phyloP scores from a whole-genome alignment of 2,329 filamentous ascomycete genomes.

The Penicillium concentricum region DNA sequence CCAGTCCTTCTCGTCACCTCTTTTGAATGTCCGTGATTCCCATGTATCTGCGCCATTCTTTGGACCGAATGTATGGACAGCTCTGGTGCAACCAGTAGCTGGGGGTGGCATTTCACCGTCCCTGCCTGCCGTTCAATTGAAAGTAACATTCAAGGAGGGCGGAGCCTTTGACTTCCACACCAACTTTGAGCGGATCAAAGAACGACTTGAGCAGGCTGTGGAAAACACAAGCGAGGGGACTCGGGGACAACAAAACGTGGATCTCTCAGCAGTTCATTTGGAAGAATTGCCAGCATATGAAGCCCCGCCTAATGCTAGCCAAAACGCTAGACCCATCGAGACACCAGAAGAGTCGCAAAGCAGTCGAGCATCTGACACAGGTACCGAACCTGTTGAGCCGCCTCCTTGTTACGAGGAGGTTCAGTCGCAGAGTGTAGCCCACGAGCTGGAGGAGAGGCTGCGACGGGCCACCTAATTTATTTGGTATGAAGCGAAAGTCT shows the following conservation, averaged over 20 bases:
- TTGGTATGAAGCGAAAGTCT: not conserved
- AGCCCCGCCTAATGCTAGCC: slow-evolving; percentile 48
- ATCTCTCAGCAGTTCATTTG: slow-evolving; percentile 67
- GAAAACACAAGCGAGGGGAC: slow-evolving; percentile 50
- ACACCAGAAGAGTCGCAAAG: slow-evolving; percentile 13
- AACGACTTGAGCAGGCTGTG: slow-evolving; percentile 76
- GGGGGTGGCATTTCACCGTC: slow-evolving; percentile 78
- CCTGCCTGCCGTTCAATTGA: slow-evolving; percentile 72
- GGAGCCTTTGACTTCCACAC: slow-evolving; percentile 90
- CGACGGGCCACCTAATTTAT: slow-evolving; percentile 29
- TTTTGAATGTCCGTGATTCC: slow-evolving; percentile 83
- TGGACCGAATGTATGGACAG: slow-evolving; percentile 86
- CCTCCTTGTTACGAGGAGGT: slow-evolving; percentile 91
- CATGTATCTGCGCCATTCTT: slow-evolving; percentile 88
- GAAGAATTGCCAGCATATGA: slow-evolving; percentile 90
- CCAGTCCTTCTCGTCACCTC: slow-evolving; percentile 84
- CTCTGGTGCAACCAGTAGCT: slow-evolving; percentile 73
- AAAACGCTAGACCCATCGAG: slow-evolving; percentile 2
- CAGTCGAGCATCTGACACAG: slow-evolving; percentile 25
- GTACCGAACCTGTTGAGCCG: slow-evolving; percentile 63
- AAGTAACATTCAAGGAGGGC: slow-evolving; percentile 88
- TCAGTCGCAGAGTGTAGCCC: slow-evolving; percentile 74
- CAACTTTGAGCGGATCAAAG: slow-evolving; percentile 79
- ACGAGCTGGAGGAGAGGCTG: slow-evolving; percentile 65
- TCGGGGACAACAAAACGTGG: slow-evolving; percentile 49